Percentiles rank a stretch among this genome's conserved stretches.
These are phyloP conservation scores for Hymenotorrendiella dingleyae DNA, from an alignment of 2,329 filamentous ascomycete species.

Conservation along the genomic window DNA sequence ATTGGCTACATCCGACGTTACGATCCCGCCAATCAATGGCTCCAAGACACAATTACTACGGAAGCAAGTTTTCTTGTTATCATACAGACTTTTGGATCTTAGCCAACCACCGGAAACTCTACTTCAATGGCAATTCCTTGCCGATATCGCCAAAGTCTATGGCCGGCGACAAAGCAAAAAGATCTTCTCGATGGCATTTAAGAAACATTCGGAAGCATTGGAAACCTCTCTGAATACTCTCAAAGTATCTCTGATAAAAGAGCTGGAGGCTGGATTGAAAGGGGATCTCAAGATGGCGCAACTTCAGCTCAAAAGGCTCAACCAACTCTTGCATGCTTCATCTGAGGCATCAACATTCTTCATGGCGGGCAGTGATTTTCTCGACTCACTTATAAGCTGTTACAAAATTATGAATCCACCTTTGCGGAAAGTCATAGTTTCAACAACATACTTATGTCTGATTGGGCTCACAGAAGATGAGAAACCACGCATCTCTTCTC, in stretches of 20 bases:
- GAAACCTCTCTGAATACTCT: conserved; percentile 51
- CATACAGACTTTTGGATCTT: conserved; percentile 47
- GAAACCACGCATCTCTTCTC: conserved; percentile 63
- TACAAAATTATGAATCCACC: conserved; percentile 59
- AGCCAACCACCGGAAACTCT: conserved; percentile 41
- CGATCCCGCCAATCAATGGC: conserved; percentile 1
- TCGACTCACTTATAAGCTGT: conserved; percentile 66
- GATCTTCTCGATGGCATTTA: conserved; percentile 46
- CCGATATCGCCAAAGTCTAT: conserved; percentile 62
- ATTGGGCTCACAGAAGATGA: conserved; percentile 61
- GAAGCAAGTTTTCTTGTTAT: conserved; percentile 59
- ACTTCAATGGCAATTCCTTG: conserved; percentile 61
- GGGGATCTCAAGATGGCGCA: conserved; percentile 51
- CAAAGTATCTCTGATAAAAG: conserved; percentile 56
- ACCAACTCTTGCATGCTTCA: conserved; percentile 57
- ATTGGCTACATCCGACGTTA: conserved; percentile 34
- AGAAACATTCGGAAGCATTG: conserved; percentile 41
- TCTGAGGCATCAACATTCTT: conserved; percentile 55
- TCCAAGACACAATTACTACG: conserved; percentile 45
- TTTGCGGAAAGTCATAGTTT: conserved; percentile 61
- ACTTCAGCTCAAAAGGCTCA: conserved; percentile 50
- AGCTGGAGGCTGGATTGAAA: conserved; percentile 55
- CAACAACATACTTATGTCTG: conserved; percentile 70
- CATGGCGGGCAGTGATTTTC: conserved; percentile 78
- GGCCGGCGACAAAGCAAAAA: conserved; percentile 54